Conservation (phyloP, 306 rosid species). For the Pyrus pyrifolia region DNA sequence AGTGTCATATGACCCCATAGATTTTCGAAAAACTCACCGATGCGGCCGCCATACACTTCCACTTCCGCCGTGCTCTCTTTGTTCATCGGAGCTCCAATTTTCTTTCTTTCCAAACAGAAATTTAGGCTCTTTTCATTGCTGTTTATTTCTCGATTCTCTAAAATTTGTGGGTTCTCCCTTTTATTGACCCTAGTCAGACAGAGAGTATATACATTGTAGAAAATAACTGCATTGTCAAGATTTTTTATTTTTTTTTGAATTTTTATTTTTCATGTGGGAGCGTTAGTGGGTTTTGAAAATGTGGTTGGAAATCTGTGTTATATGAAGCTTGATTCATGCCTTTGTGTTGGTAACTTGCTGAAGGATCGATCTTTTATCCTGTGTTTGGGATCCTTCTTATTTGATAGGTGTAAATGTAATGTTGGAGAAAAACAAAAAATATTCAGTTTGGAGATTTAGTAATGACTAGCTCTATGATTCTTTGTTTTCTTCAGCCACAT, state of each 20-base stretch:
- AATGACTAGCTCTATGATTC: not conserved
- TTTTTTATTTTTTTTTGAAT: no score
- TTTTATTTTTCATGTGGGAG: not conserved
- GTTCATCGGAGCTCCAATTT: not conserved
- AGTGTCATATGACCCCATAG: not conserved
- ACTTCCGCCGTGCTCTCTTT: not conserved
- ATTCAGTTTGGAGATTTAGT: no score
- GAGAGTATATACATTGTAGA: not conserved
- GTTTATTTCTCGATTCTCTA: not conserved
- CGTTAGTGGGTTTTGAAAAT: not conserved
- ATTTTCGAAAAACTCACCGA: not conserved
- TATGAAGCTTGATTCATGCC: not conserved
- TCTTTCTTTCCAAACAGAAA: not conserved
- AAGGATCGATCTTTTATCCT: not conserved
- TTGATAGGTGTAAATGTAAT: no score
- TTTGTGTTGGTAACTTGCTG: not conserved
- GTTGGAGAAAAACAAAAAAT: no score
- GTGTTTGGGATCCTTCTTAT: not conserved
- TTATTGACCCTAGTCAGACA: not conserved
- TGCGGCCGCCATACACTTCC: no score
- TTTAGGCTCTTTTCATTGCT: not conserved
- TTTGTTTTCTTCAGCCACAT: not conserved
- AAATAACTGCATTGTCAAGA: not conserved
- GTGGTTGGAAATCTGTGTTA: not conserved
- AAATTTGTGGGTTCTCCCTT: not conserved